Percentiles rank a stretch among this genome's conserved stretches.
These are phyloP conservation scores for Colletotrichum tanaceti DNA, from an alignment of 2,329 filamentous ascomycete genomes.

Conservation along the genomic window DNA sequence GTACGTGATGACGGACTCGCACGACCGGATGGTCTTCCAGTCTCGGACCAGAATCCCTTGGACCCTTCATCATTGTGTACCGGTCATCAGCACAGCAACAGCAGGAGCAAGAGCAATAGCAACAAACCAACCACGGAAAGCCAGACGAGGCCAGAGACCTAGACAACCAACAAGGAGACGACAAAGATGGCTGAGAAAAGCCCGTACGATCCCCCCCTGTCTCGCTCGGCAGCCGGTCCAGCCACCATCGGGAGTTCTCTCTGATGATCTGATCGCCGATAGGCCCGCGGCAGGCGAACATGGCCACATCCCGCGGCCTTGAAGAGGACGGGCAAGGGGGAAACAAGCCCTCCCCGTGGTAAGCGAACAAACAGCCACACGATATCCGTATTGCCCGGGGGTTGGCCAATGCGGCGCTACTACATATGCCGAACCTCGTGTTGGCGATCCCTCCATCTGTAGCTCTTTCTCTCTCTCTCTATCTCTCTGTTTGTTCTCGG, in stretches of 20 bases:
- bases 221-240: slow-evolving; percentile 13
- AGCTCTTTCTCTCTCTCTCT: too few species aligned
- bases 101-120: background rate
- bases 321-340: too few species aligned
- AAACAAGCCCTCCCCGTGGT: background rate
- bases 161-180: background rate
- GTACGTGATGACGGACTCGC: background rate
- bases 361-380: background rate
- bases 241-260: slow-evolving; percentile 21
- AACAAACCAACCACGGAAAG: background rate
- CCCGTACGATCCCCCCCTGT: slow-evolving; percentile 28
- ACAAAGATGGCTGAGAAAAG: background rate
- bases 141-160: slow-evolving; percentile 6
- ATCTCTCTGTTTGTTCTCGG: too few species aligned
- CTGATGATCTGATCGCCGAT: slow-evolving; percentile 18
- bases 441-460: slow-evolving; percentile 22
- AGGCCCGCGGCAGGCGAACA: slow-evolving; percentile 15
- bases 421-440: slow-evolving; percentile 39
- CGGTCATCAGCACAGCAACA: slow-evolving; percentile 3
- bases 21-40: slow-evolving; percentile 9
- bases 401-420: slow-evolving; percentile 38
- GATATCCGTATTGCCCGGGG: slow-evolving; percentile 21
- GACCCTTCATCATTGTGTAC: slow-evolving; percentile 2
- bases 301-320: background rate
- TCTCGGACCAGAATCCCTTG: slow-evolving; percentile 4